Evolutionary conservation across 805 yeast genomes (phyloP).

Genomic region (Suhomyces prunicola): DNA sequence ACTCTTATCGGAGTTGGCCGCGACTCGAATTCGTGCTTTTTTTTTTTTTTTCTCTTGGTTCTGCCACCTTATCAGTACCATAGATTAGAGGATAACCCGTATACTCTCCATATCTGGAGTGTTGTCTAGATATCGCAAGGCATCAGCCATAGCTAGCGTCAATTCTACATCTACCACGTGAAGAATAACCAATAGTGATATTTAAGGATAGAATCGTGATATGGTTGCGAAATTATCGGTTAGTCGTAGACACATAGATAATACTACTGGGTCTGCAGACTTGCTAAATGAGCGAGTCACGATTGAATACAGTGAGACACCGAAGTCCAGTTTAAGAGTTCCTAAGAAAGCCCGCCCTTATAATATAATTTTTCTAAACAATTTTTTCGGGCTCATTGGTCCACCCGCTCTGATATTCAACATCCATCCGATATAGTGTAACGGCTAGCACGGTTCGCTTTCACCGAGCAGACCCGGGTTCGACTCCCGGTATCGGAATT

Average conservation of each 20-base stretch:
- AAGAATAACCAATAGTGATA: too few species aligned
- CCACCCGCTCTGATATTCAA: not conserved
- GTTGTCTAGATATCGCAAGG: not conserved
- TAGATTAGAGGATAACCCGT: not conserved
- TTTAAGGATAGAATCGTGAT: not conserved
- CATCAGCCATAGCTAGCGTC: too few species aligned
- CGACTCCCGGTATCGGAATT: conserved; percentile 82
- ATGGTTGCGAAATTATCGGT: not conserved
- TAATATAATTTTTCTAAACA: too few species aligned
- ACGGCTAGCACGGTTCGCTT: conserved; percentile 82
- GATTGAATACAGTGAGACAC: too few species aligned
- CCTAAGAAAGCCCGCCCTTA: not conserved
- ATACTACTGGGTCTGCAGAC: too few species aligned
- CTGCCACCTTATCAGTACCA: not conserved
- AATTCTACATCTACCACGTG: too few species aligned
- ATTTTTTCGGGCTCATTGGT: not conserved
- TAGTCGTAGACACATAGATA: too few species aligned
- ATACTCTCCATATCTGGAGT: not conserved
- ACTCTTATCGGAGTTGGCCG: not conserved
- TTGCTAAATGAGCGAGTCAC: too few species aligned
- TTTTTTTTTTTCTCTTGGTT: not conserved
- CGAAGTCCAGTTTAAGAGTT: too few species aligned
- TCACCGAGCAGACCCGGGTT: conserved; percentile 83
- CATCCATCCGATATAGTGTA: conserved; percentile 64
- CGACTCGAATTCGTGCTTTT: not conserved